phyloP scores from a whole-genome alignment of 208 protist species.

The Trypanosoma avium region DNA sequence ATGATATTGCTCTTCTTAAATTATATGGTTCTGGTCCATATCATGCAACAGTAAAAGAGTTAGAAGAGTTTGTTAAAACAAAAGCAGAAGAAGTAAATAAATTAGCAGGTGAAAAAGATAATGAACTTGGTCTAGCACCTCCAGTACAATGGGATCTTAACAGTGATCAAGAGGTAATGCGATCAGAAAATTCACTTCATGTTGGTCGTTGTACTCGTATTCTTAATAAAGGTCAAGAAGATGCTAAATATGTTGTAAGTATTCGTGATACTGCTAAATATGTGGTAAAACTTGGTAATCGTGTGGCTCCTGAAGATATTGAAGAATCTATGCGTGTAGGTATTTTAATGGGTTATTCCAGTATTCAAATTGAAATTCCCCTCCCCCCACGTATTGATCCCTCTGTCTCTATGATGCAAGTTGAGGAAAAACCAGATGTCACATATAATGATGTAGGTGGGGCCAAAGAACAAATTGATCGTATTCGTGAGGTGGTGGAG shows the following conservation, averaged over 20 bases:
- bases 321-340: constrained; percentile 99
- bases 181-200: constrained; percentile 97
- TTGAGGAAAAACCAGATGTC: constrained; percentile 98
- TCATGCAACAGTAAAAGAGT: constrained; percentile 94
- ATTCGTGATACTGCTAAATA: constrained; percentile 99
- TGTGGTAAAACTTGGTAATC: constrained; percentile 99
- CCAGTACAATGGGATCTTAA: constrained; percentile 99
- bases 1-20: constrained; percentile 99
- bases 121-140: constrained; percentile 98
- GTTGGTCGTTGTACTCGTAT: constrained; percentile 99
- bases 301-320: constrained; percentile 99
- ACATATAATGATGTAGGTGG: constrained; percentile 99
- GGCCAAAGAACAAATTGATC: constrained; percentile 99
- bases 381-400: constrained; percentile 99
- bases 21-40: constrained; percentile 98
- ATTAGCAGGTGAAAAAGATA: constrained; percentile 97
- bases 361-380: constrained; percentile 99
- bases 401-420: constrained; percentile 99
- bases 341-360: constrained; percentile 95
- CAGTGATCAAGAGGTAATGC: constrained; percentile 96
- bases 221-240: constrained; percentile 91
- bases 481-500: constrained; percentile 99
- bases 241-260: constrained; percentile 98
- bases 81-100: constrained; percentile 96
- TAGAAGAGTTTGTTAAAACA: constrained; percentile 97